phyloP scores from a whole-genome alignment of 2,329 filamentous ascomycete genomes.

The Neonectria sp. region DNA sequence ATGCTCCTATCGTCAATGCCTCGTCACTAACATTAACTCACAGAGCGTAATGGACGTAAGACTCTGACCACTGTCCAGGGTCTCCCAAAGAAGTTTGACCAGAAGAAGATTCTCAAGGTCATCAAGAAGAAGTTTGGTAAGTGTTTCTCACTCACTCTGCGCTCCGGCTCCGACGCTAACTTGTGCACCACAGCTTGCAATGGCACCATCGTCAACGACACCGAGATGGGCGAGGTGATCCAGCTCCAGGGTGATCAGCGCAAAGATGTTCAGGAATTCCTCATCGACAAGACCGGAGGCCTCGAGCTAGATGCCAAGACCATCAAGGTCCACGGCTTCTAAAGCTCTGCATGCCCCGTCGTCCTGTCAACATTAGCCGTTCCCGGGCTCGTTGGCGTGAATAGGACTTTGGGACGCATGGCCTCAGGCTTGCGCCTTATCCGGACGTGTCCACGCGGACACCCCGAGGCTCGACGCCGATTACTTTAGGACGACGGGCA shows the following conservation, averaged over 20 bases:
- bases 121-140: slow-evolving; percentile 99
- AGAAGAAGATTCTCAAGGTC: slow-evolving; percentile 99
- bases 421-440: slow-evolving; percentile 50
- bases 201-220: slow-evolving; percentile 98
- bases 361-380: slow-evolving; percentile 54
- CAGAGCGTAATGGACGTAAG: slow-evolving; percentile 99
- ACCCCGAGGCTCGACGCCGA: slow-evolving; percentile 51
- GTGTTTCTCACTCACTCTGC: slow-evolving; percentile 47
- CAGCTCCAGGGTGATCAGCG: slow-evolving; percentile 99
- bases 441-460: slow-evolving; percentile 47
- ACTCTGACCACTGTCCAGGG: slow-evolving; percentile 99
- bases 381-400: slow-evolving; percentile 50
- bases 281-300: slow-evolving; percentile 95
- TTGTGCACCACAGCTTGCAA: slow-evolving; percentile 82
- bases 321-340: slow-evolving; percentile 85
- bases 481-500: slow-evolving; percentile 52
- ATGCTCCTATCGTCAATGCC: background rate
- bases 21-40: slow-evolving; percentile 48
- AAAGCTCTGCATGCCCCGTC: slow-evolving; percentile 58
- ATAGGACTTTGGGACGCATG: slow-evolving; percentile 52
- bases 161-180: slow-evolving; percentile 16
- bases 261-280: slow-evolving; percentile 98
- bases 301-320: slow-evolving; percentile 95
- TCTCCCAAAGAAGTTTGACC: slow-evolving; percentile 98
- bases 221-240: slow-evolving; percentile 99